Evolutionary conservation across 2,329 filamentous ascomycete species (phyloP), one percentile per base, ranked within the genome.

Genomic region (Parascedosporium putredinis): DNA sequence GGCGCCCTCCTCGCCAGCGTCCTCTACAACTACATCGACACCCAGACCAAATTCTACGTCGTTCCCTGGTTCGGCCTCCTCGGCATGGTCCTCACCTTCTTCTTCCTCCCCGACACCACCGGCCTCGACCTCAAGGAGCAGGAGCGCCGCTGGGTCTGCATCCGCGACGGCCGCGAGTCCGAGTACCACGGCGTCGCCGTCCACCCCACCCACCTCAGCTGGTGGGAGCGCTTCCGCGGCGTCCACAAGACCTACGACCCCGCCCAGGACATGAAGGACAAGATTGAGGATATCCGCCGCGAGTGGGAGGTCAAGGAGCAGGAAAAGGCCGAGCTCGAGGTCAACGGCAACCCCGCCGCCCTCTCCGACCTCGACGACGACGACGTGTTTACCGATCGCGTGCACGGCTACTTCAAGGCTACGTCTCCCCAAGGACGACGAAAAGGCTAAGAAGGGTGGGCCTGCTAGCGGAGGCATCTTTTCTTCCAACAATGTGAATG

Each of bases 71-170:
- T 95, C 65, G 91, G 91, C 62, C 83, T 96, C 14, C 83, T 74
- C 14, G 91, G 91, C 58, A 87, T 93, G 71, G 57, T 96, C 24
- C 67, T 96, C 52, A 96, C 90, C 40, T 82, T 72, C 57, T 56
- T 94, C 59, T 97, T 88, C 76, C 82, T 97, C 27, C 91, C 91
- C n/a, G 91, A 97, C 64, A 97, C 91, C 59, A 96, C 90, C 8
- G 91, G 91, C 51, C 84, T 97, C 34, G 91, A 97, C 64, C 81
- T 97, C 55, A 95, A 95, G 75, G 91, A 97, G 68, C 90, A 96
- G 70, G 91, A 97, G 70, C 86, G 91, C 55, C 83, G 91, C 60
- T 97, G 91, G 90, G 70, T 75, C 51, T 96, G 84, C 69, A 88
- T 97, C 64, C 84, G 88, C 52, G 73, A 79, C 2, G 89, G 88